Percentiles rank a stretch among this genome's conserved stretches.
phyloP scores from a whole-genome alignment of 169 alveolate genomes.

The Plasmodium gaboni region DNA sequence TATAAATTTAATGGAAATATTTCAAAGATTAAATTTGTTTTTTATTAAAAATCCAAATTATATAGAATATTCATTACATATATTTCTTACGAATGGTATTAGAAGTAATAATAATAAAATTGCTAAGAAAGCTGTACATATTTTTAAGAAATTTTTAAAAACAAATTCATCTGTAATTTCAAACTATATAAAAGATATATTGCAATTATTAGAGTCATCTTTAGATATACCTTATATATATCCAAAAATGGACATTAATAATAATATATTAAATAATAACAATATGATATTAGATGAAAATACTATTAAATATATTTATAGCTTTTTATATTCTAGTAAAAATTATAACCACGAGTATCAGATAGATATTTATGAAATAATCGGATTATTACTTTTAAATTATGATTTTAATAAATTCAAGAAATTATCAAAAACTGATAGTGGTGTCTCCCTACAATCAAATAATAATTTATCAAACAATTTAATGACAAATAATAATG shows the following conservation, averaged over 20 bases:
- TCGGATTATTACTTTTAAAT: slow-evolving; percentile 28
- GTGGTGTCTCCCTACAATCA: no score
- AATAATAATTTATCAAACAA: no score
- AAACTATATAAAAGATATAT: slow-evolving; percentile 52
- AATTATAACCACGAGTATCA: slow-evolving; percentile 68
- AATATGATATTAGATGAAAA: slow-evolving; percentile 8
- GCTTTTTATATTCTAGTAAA: slow-evolving; percentile 18
- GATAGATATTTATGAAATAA: slow-evolving; percentile 58
- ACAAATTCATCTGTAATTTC: slow-evolving; percentile 35
- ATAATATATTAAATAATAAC: not conserved
- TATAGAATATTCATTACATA: slow-evolving; percentile 54
- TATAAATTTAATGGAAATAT: slow-evolving; percentile 68
- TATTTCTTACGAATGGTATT: slow-evolving; percentile 66
- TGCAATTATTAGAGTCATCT: slow-evolving; percentile 50
- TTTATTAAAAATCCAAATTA: slow-evolving; percentile 58
- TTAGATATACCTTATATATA: slow-evolving; percentile 53
- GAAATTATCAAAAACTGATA: slow-evolving; percentile 14
- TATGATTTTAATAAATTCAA: slow-evolving; percentile 30
- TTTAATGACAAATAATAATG: not conserved
- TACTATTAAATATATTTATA: slow-evolving; percentile 39
- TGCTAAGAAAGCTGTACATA: slow-evolving; percentile 49
- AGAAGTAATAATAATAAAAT: slow-evolving; percentile 48
- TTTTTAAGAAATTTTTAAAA: slow-evolving; percentile 65
- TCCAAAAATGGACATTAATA: slow-evolving; percentile 5
- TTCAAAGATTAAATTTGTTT: slow-evolving; percentile 59